These are phyloP conservation scores for Alternaria novae-zelandiae DNA, from an alignment of 2,329 filamentous ascomycete genomes.

Conservation along the genomic window DNA sequence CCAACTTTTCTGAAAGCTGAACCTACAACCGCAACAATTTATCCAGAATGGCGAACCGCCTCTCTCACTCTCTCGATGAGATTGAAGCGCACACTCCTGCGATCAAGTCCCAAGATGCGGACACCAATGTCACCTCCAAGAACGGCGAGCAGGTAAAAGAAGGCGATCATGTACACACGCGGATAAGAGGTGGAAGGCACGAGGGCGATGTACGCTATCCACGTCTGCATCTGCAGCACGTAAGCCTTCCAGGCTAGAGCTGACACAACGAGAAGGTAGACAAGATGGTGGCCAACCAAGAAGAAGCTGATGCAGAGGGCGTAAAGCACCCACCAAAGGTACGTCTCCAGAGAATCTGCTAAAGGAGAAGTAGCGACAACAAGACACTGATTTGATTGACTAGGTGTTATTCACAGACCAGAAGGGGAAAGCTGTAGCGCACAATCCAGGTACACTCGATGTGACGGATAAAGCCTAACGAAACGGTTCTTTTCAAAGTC, in stretches of 20 bases:
- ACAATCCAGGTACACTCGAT: constrained; percentile 48
- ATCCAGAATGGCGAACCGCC: constrained; percentile 4
- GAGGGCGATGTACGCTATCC: constrained; percentile 43
- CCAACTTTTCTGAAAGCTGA: not conserved
- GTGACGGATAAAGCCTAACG: constrained; percentile 10
- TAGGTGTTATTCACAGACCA: constrained; percentile 51
- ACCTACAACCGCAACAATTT: not conserved
- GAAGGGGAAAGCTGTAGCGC: constrained; percentile 49
- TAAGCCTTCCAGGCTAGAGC: not conserved
- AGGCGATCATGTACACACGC: constrained; percentile 52
- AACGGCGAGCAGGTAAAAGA: constrained; percentile 48
- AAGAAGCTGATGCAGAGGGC: constrained; percentile 45
- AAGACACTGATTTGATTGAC: not conserved
- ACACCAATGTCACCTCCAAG: constrained; percentile 39
- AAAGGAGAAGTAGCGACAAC: not conserved
- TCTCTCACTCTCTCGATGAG: constrained; percentile 6
- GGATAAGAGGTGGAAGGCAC: constrained; percentile 48
- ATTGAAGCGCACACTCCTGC: constrained; percentile 4
- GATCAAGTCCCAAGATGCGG: not conserved
- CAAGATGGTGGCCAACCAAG: constrained; percentile 45
- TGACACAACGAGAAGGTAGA: constrained; percentile 38
- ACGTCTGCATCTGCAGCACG: not conserved
- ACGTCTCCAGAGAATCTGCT: not conserved
- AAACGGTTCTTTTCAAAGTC: not conserved
- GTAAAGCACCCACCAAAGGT: constrained; percentile 55